Evolutionary conservation across 2,329 filamentous ascomycete genomes (phyloP), one percentile per base, ranked within the genome.

Genomic region (Xylaria sp.): DNA sequence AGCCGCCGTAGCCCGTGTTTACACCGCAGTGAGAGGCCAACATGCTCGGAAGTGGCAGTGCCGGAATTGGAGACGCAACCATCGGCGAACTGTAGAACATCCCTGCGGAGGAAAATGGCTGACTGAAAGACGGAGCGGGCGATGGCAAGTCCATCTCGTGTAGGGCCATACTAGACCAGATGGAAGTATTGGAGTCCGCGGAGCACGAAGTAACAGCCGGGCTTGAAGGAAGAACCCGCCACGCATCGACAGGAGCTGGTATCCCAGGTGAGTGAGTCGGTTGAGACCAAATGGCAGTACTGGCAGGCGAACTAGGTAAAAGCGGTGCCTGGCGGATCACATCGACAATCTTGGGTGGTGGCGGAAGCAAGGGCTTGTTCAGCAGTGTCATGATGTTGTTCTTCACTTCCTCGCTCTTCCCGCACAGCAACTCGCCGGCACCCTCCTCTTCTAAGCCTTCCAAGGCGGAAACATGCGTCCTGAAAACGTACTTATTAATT

Each of bases 391-490:
- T 88, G 83, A 99, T 91, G 80, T 89, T 91, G 78, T 86, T 90
- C 88, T 97, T 97, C 82, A 98, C 95, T 75, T 98, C 94, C 75
- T 97, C 94, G 79, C 93, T 94, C 83, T 93, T 93, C 74, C 94
- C 94, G 78, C 92, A 92, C 70, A 98, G 89, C 74, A 99, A 87
- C 84, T 99, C 96, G 72, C 96, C 96, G 57, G 92, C 93, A 71
- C 96, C 96, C 77, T 98, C 95, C 83, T 98, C 96, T 85, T 99
- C 96, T 73, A 98, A 87, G 66, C 96, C 96, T 83, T 99, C 96
- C 63, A 99, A 88, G 55, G 94, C 96, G 70, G 91, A 90, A 73
- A 93, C 94, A 77, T 93, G 90, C 18, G 95, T 94, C 78, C 94
- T 91, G 84, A 92, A 99, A 78, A 99, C 95, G 78, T 97, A 99